Evolutionary conservation across 805 yeast genomes (phyloP).

Genomic region (Hagleromyces aurorensis): DNA sequence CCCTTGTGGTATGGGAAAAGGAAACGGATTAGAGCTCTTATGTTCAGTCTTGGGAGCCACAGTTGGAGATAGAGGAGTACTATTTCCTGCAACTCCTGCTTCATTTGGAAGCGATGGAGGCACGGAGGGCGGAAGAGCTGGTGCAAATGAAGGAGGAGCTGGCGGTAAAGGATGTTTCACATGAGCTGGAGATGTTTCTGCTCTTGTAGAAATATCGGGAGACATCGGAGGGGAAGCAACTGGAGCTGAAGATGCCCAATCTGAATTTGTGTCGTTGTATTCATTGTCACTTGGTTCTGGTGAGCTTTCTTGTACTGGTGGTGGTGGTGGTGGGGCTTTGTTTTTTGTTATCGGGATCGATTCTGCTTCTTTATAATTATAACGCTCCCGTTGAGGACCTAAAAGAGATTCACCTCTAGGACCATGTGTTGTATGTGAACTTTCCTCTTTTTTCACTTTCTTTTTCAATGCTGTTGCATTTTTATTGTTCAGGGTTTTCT

Average conservation of each 20-base stretch:
- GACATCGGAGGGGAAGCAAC: constrained; percentile 10
- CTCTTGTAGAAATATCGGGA: constrained; percentile 10
- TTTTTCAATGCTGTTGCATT: constrained; percentile 78
- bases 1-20: constrained; percentile 12
- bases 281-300: constrained; percentile 7
- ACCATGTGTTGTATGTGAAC: constrained; percentile 65
- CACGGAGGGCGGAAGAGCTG: constrained; percentile 6
- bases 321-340: constrained; percentile 39
- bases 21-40: constrained; percentile 12
- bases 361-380: constrained; percentile 22
- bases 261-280: constrained; percentile 12
- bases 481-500: constrained; percentile 76
- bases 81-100: constrained; percentile 1
- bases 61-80: constrained; percentile 2
- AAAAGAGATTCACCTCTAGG: constrained; percentile 33
- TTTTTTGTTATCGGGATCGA: constrained; percentile 29
- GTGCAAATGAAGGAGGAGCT: constrained; percentile 5
- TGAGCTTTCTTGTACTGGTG: constrained; percentile 23
- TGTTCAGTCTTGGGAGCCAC: constrained; percentile 6
- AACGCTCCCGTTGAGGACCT: constrained; percentile 27
- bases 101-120: constrained; percentile 3
- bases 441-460: constrained; percentile 47
- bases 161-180: constrained; percentile 22
- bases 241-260: constrained; percentile 13
- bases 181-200: constrained; percentile 4